These are phyloP conservation scores for Mayamaea pseudoterrestris DNA, from an alignment of 108 stramenopile species.

Conservation along the genomic window DNA sequence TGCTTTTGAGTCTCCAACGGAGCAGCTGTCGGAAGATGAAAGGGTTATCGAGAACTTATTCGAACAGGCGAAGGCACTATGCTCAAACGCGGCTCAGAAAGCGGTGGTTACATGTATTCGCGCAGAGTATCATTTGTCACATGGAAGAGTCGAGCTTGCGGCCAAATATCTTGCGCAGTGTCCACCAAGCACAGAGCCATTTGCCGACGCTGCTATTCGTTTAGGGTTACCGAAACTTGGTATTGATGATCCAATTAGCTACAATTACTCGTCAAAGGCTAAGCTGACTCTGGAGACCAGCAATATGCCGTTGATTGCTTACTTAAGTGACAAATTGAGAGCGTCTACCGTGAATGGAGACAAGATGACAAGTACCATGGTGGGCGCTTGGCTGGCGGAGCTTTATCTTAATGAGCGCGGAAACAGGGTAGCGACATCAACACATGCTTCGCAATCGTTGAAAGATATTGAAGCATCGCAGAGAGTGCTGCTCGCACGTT, in stretches of 20 bases:
- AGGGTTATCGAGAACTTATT: conserved; percentile 63
- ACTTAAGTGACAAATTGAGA: conserved; percentile 68
- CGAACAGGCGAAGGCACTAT: conserved; percentile 69
- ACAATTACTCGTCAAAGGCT: conserved; percentile 45
- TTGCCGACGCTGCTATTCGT: conserved; percentile 66
- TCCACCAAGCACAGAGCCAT: conserved; percentile 58
- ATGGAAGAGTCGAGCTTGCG: conserved; percentile 59
- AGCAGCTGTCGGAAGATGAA: conserved; percentile 39
- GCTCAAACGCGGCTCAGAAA: conserved; percentile 66
- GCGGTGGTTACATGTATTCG: conserved; percentile 70
- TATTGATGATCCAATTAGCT: conserved; percentile 35
- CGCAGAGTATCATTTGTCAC: conserved; percentile 68
- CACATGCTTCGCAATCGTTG: no score
- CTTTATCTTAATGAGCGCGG: conserved; percentile 54
- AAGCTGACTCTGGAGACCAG: conserved; percentile 41
- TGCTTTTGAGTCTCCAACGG: no score
- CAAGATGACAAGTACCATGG: conserved; percentile 64
- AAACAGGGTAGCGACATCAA: no score
- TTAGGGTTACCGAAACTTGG: conserved; percentile 64
- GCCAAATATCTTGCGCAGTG: conserved; percentile 75
- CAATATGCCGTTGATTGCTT: conserved; percentile 67
- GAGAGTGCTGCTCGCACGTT: conserved; percentile 37
- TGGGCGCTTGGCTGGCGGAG: conserved; percentile 80
- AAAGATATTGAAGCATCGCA: conserved; percentile 19
- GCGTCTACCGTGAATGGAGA: conserved; percentile 54